Percentiles rank a stretch among this genome's conserved stretches.
These are phyloP conservation scores for Ustilago shanxiensis DNA, from an alignment of 1,284 basidiomycete genomes.

Conservation along the genomic window DNA sequence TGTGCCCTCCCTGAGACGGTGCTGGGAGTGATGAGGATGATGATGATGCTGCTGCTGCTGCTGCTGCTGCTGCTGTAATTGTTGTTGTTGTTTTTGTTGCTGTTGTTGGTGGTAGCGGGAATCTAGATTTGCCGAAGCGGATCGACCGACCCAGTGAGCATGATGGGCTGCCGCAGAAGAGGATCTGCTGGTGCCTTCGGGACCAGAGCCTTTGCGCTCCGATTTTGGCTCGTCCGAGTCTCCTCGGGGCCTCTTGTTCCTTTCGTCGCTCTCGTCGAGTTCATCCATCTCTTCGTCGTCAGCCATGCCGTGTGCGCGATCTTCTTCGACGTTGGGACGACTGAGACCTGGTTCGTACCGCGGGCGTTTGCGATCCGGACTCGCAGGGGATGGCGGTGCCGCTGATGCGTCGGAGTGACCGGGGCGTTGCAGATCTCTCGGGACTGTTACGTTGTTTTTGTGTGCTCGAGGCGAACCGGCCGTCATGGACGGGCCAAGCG, in stretches of 20 bases:
- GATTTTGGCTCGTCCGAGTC: slow-evolving; percentile 25
- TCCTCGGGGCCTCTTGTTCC: slow-evolving; percentile 20
- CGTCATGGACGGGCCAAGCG: slow-evolving; percentile 23
- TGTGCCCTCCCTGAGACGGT: slow-evolving; percentile 20
- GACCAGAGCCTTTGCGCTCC: slow-evolving; percentile 36
- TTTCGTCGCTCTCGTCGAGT: slow-evolving; percentile 35
- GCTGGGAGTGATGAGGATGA: slow-evolving; percentile 13
- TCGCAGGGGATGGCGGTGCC: slow-evolving; percentile 13
- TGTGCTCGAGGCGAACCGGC: slow-evolving; percentile 34
- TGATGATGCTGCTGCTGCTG: slow-evolving; percentile 8
- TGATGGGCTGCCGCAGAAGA: slow-evolving; percentile 35
- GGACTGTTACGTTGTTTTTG: slow-evolving; percentile 19
- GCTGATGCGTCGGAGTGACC: slow-evolving; percentile 11
- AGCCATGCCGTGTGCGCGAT: slow-evolving; percentile 11
- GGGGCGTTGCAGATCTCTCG: slow-evolving; percentile 29
- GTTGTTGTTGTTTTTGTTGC: slow-evolving; percentile 2
- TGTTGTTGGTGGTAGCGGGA: slow-evolving; percentile 24
- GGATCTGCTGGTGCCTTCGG: slow-evolving; percentile 26
- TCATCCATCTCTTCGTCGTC: slow-evolving; percentile 50
- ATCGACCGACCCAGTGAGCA: slow-evolving; percentile 35
- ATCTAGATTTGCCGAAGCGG: slow-evolving; percentile 30
- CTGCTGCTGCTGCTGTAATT: neutral
- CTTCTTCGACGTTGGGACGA: slow-evolving; percentile 2
- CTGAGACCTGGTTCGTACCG: slow-evolving; percentile 28
- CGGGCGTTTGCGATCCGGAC: slow-evolving; percentile 44